These are phyloP conservation scores for Podaxis sp. DNA, from an alignment of 768 basidiomycete genomes.

Conservation along the genomic window DNA sequence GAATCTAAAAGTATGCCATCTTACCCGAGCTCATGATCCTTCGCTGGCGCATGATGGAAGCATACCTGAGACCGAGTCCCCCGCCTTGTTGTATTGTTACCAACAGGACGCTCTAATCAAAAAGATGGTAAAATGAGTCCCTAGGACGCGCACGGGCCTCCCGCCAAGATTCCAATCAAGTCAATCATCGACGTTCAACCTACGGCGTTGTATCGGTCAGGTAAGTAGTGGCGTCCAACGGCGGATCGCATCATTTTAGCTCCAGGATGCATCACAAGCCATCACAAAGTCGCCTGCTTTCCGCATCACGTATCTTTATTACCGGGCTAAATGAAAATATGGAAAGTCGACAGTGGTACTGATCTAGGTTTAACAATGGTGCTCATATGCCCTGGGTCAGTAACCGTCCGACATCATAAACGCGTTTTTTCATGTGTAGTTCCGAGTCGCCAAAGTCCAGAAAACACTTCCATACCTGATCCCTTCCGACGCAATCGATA, in stretches of 20 bases:
- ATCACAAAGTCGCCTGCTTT: neutral
- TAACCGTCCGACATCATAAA: too few species aligned
- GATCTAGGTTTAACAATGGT: too few species aligned
- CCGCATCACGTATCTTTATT: neutral
- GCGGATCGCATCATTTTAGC: constrained; percentile 15
- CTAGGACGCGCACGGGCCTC: neutral
- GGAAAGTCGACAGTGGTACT: too few species aligned
- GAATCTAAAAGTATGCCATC: constrained; percentile 7
- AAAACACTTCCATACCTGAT: constrained; percentile 2
- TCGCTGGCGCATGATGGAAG: neutral
- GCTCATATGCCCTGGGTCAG: too few species aligned
- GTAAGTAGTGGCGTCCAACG: constrained; percentile 3
- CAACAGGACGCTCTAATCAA: neutral
- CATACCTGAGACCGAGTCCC: constrained; percentile 1
- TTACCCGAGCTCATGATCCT: constrained; percentile 4
- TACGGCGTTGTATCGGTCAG: constrained; percentile 9
- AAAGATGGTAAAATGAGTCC: neutral
- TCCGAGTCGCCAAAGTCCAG: neutral
- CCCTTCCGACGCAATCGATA: constrained; percentile 10
- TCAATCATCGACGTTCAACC: constrained; percentile 1
- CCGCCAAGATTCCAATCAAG: neutral
- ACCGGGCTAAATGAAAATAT: too few species aligned
- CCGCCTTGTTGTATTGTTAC: neutral
- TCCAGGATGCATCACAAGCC: neutral
- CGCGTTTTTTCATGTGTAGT: neutral